Evolutionary conservation across 805 yeast genomes (phyloP).

Genomic region (Barnettozyma sucrosica): DNA sequence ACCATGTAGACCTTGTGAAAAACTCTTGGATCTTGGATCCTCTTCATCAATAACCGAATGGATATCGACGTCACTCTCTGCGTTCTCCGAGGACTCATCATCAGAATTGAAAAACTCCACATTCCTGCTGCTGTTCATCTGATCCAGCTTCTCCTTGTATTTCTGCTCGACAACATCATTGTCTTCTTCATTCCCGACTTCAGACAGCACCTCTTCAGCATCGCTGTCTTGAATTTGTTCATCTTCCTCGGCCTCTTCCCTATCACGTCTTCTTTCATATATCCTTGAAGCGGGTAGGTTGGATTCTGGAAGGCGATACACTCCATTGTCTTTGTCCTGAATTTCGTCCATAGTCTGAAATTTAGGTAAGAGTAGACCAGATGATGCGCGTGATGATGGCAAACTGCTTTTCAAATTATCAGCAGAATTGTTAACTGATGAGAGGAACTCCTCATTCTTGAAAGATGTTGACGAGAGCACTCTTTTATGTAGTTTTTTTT

Average conservation of each 20-base stretch:
- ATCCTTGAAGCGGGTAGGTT: constrained; percentile 16
- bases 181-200: constrained; percentile 1
- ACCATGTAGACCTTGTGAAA: neutral
- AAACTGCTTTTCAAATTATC: neutral
- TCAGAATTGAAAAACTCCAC: constrained; percentile 16
- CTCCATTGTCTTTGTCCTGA: constrained; percentile 2
- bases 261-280: constrained; percentile 20
- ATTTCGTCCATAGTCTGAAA: constrained; percentile 18
- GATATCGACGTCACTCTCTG: constrained; percentile 22
- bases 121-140: constrained; percentile 12
- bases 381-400: constrained; percentile 2
- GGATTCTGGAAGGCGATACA: neutral
- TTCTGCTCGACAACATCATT: constrained; percentile 10
- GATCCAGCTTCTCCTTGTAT: constrained; percentile 16
- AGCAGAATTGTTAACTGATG: neutral
- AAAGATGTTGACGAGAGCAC: constrained; percentile 21
- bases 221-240: constrained; percentile 5
- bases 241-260: constrained; percentile 11
- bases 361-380: constrained; percentile 15
- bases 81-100: constrained; percentile 8
- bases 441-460: constrained; percentile 17
- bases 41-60: constrained; percentile 14
- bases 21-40: neutral
- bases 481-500: constrained; percentile 21
- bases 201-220: constrained; percentile 4